Evolutionary conservation across 768 basidiomycete species (phyloP).

Genomic region (Leccinum subtestaceum): DNA sequence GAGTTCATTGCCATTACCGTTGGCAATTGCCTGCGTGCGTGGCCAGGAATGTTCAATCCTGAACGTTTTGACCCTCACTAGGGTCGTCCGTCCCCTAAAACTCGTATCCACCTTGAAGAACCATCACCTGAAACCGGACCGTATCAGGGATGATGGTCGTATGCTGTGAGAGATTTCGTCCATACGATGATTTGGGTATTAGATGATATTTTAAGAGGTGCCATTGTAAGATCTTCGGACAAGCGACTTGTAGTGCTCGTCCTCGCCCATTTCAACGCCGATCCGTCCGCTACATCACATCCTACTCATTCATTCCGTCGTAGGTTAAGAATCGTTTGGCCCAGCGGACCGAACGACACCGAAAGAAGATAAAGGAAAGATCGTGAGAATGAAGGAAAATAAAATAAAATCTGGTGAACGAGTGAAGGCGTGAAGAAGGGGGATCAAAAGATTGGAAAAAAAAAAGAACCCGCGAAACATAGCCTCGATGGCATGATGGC

Average conservation of each 20-base stretch:
- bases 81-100: background rate
- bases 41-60: background rate
- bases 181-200: background rate
- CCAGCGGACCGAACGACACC: too few relatives aligned
- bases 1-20: background rate
- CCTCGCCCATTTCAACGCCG: too few relatives aligned
- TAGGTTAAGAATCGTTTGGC: too few relatives aligned
- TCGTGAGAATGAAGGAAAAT: background rate
- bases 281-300: too few relatives aligned
- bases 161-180: background rate
- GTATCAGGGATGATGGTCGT: background rate
- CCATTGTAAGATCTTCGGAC: background rate
- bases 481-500: too few relatives aligned
- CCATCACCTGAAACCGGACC: background rate
- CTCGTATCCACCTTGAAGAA: background rate
- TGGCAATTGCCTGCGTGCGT: background rate
- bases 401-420: background rate
- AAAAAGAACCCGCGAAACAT: background rate
- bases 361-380: background rate
- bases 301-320: too few relatives aligned
- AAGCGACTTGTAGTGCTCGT: background rate
- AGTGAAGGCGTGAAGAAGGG: background rate
- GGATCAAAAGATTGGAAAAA: background rate
- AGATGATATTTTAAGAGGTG: background rate
- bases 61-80: background rate